Evolutionary conservation across 78 protist species (phyloP).

Genomic region (Salpingoeca rosetta): DNA sequence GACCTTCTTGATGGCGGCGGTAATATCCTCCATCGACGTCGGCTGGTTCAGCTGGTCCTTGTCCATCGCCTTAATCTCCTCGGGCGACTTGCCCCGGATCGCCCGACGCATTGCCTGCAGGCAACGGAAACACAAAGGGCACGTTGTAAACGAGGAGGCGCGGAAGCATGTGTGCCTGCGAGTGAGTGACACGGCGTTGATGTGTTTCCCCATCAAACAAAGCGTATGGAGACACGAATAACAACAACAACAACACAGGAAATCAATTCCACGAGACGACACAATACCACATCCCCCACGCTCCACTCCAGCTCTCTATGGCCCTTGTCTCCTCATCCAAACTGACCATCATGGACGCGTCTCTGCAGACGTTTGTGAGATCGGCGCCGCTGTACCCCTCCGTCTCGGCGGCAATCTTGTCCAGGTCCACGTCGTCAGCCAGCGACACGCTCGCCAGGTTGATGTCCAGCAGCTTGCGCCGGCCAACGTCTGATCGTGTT

Average conservation of each 20-base stretch:
- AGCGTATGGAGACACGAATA: too few species aligned
- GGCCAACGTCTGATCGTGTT: not conserved
- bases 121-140: not conserved
- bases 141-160: not conserved
- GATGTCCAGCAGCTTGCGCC: constrained; percentile 41
- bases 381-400: constrained; percentile 63
- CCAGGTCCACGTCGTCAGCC: constrained; percentile 29
- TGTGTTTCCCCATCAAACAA: too few species aligned
- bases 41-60: constrained; percentile 28
- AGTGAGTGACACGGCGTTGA: too few species aligned
- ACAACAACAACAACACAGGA: too few species aligned
- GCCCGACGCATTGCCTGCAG: constrained; percentile 18
- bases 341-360: constrained; percentile 52
- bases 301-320: too few species aligned
- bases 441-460: constrained; percentile 13
- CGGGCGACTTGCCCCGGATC: constrained; percentile 32
- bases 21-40: constrained; percentile 31
- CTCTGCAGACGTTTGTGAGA: constrained; percentile 56
- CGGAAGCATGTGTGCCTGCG: not conserved
- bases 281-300: too few species aligned
- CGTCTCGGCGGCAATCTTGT: constrained; percentile 4
- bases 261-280: too few species aligned
- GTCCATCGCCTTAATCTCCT: constrained; percentile 16
- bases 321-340: too few species aligned
- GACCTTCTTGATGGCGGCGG: not conserved